A percentile compares a stretch with the other conserved stretches of the same genome.
phyloP scores from a whole-genome alignment of 345 rosid species.

The Citrus hindsii region DNA sequence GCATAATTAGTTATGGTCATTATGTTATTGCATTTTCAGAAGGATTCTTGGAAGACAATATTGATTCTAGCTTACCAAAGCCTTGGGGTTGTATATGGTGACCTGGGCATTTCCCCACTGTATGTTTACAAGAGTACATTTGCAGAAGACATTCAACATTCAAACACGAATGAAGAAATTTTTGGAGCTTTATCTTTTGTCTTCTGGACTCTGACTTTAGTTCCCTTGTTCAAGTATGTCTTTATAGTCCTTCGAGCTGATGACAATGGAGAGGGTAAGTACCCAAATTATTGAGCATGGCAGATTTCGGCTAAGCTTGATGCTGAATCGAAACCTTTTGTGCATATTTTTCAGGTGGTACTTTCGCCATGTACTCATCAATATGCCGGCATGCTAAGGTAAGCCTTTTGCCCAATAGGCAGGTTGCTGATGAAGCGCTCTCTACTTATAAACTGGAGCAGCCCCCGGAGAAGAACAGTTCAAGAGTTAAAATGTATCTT shows the following conservation, averaged over 20 bases:
- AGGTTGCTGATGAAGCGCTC: constrained; percentile 89
- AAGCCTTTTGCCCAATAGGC: constrained; percentile 92
- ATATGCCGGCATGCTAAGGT: constrained; percentile 94
- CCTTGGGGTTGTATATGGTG: constrained; percentile 98
- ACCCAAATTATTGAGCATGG: not conserved
- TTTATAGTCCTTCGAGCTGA: constrained; percentile 95
- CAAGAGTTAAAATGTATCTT: constrained; percentile 61
- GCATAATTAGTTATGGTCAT: not conserved
- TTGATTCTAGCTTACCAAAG: constrained; percentile 92
- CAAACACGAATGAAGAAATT: constrained; percentile 93
- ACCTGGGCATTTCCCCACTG: constrained; percentile 90
- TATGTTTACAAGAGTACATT: constrained; percentile 95
- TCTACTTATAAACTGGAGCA: constrained; percentile 91
- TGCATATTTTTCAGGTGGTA: constrained; percentile 63
- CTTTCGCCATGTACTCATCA: constrained; percentile 89
- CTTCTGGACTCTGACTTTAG: constrained; percentile 97
- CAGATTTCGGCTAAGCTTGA: not conserved
- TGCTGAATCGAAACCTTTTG: not conserved
- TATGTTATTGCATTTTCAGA: constrained; percentile 34
- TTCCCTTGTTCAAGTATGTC: constrained; percentile 90
- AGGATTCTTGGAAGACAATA: constrained; percentile 84
- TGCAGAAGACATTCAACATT: constrained; percentile 93
- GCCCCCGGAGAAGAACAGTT: constrained; percentile 58
- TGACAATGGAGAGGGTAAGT: constrained; percentile 95
- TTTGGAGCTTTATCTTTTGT: constrained; percentile 90